Base-by-base conservation (phyloP, 768 basidiomycete genomes). In the Tricholoma matsutake region DNA sequence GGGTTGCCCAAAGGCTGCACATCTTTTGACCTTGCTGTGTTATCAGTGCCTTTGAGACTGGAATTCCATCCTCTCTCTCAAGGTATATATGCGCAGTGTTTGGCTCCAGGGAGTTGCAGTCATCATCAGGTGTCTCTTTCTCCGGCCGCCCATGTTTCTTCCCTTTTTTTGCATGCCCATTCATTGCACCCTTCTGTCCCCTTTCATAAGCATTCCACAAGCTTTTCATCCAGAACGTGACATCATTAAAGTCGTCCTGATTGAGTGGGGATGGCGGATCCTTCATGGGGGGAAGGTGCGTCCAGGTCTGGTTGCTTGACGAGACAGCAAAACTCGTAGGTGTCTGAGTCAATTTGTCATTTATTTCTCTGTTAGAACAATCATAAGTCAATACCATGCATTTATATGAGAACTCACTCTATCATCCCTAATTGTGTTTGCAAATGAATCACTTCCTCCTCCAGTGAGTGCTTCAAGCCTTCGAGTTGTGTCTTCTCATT, bases 21-120 rank as follows among this genome's bases (percentile, higher is more conserved):
- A 37, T 37, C 53, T 54, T 54, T 7, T 54, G 53, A 25, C 53
- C 53, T 54, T 34, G 32, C 22, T 54, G 53, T 35, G 31, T 54
- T 22, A 54, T 18, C 32, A 54, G 31, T 22, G n/a, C 53, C 31
- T 37, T 32, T 8, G 32, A 54, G n/a, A 54, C 35, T 4, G 53
- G 53, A 10, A 32, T 32, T 11, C 53, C 53, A 34, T 32, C 31
- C 32, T 32, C 31, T 32, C 14, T 37, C 28, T 54, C 53, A 37
- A 35, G 31, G 31, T 54, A 54, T 32, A 20, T 20, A 18, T 54
- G 53, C 11, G n/a, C 20, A 20, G 31, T 22, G 29, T 54, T 37
- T 18, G n/a, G 32, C 32, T 54, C 31, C 6, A 45, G 43, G n/a
- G 43, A 45, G n/a, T 45, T 8, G 6, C 43, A 45, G 43, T 45